A percentile compares a stretch with the other conserved stretches of the same genome.
These are phyloP conservation scores for Aurantiochytrium sp. DNA, from an alignment of 108 stramenopile genomes.

Conservation along the genomic window DNA sequence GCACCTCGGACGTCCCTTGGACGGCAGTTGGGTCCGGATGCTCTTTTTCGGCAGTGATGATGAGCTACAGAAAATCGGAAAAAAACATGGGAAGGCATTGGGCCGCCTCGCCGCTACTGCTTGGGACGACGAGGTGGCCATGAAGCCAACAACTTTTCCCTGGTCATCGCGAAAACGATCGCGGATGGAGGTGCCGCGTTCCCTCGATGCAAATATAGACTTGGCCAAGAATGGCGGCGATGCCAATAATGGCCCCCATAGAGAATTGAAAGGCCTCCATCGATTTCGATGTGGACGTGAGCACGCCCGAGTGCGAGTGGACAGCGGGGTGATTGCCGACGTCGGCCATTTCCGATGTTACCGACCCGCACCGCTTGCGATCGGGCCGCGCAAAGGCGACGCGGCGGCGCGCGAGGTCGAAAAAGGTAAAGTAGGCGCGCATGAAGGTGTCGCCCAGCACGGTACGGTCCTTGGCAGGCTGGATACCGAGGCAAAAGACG, in stretches of 20 bases:
- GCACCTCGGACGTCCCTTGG: no score
- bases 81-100: no score
- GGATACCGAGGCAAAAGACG: slow-evolving; percentile 8
- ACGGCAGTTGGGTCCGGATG: no score
- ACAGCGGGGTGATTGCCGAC: neutral
- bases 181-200: neutral
- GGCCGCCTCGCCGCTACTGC: no score
- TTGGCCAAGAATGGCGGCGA: neutral
- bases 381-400: neutral
- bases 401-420: neutral
- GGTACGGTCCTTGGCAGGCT: slow-evolving; percentile 20
- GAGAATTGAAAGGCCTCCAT: neutral
- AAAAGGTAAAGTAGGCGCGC: neutral
- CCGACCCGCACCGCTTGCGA: neutral
- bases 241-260: neutral
- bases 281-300: neutral
- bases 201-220: neutral
- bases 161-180: neutral
- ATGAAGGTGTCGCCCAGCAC: slow-evolving; percentile 17
- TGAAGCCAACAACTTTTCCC: no score
- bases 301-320: neutral
- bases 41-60: no score
- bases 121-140: no score
- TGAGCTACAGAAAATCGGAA: no score
- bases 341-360: neutral